A percentile compares a stretch with the other conserved stretches of the same genome.
phyloP scores from a whole-genome alignment of 2,329 filamentous ascomycete genomes.

The Ilyonectria robusta region DNA sequence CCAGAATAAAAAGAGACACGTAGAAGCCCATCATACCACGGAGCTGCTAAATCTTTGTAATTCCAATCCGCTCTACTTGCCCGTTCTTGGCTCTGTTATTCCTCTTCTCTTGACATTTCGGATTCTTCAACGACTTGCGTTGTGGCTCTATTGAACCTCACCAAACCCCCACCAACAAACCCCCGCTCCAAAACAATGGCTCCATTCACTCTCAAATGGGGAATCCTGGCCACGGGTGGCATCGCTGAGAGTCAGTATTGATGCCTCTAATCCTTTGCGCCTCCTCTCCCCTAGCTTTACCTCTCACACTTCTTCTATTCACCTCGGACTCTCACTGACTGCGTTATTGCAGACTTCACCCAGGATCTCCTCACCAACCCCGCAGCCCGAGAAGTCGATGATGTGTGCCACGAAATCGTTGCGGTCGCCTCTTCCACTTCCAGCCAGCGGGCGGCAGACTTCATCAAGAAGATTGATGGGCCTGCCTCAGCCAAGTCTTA shows the following conservation, averaged over 20 bases:
- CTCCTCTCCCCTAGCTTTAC: background rate
- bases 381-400: conserved; percentile 74
- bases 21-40: conserved; percentile 1
- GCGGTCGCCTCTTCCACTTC: conserved; percentile 87
- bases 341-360: conserved; percentile 70
- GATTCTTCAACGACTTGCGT: background rate
- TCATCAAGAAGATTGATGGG: conserved; percentile 80
- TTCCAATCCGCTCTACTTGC: background rate
- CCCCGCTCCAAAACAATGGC: conserved; percentile 36
- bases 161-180: background rate
- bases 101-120: background rate
- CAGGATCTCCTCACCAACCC: conserved; percentile 86
- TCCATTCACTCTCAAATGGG: conserved; percentile 69
- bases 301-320: background rate
- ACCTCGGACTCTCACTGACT: conserved; percentile 9
- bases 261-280: background rate
- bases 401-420: conserved; percentile 82
- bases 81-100: background rate
- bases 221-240: conserved; percentile 72
- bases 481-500: conserved; percentile 79
- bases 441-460: conserved; percentile 76
- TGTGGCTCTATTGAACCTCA: background rate
- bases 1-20: conserved; percentile 17
- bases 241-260: conserved; percentile 69
- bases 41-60: background rate